Conservation (phyloP, 1,284 basidiomycete species). For the Rhodotorula mucilaginosa region DNA sequence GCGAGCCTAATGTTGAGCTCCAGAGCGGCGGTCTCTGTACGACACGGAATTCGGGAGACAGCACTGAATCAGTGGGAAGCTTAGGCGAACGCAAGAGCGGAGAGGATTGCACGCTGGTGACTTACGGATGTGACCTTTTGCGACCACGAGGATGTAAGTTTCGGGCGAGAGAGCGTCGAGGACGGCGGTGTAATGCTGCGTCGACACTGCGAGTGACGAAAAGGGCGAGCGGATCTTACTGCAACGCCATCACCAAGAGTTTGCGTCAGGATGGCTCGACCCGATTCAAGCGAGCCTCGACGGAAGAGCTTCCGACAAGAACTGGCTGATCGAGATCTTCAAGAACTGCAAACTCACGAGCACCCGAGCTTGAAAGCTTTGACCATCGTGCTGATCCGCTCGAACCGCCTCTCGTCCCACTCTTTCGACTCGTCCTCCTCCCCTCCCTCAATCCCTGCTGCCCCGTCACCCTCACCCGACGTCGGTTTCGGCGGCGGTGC, state of each 20-base stretch:
- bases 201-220: conserved; percentile 48
- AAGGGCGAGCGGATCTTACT: conserved; percentile 43
- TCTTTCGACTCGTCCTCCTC: conserved; percentile 40
- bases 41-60: not conserved
- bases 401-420: conserved; percentile 74
- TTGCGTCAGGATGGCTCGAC: not conserved
- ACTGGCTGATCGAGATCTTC: not conserved
- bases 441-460: conserved; percentile 49
- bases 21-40: conserved; percentile 73
- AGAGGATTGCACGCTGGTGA: too few species aligned
- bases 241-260: not conserved
- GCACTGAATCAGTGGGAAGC: too few species aligned
- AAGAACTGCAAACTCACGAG: conserved; percentile 57
- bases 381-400: conserved; percentile 91
- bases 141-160: conserved; percentile 87
- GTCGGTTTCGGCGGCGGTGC: conserved; percentile 4
- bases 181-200: conserved; percentile 70
- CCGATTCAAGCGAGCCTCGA: too few species aligned
- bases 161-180: conserved; percentile 90
- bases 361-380: conserved; percentile 93
- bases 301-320: too few species aligned
- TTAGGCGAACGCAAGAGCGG: too few species aligned
- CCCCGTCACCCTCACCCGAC: too few species aligned
- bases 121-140: conserved; percentile 45
- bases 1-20: conserved; percentile 79